Base-by-base conservation (phyloP, 176 grass and related monocot genomes). In the Oropetium thomaeum region DNA sequence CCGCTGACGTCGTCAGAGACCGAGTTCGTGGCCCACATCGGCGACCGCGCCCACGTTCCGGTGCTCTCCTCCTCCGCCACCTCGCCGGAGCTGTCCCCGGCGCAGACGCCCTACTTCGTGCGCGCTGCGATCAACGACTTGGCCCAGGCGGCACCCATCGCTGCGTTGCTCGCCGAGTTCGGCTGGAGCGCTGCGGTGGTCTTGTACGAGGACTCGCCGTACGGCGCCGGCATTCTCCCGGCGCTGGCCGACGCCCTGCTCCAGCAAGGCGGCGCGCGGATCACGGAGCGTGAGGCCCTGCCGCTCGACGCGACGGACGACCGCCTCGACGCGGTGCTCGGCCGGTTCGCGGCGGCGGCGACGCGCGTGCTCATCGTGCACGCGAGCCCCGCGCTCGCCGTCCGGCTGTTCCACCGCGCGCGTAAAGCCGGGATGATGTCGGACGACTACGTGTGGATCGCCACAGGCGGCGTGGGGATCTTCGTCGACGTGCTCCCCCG, bases 301-400 rank as follows among this genome's bases (percentile, higher is more conserved):
- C 58, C 73, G 11, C 1, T 1, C 28, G 38, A 31, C 22, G 80
- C 71, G 1, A 22, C 2, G 26, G 67, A 75, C 4, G 57, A 57
- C 10, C 22, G 17, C 11, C 37, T 96, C 72, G 72, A 84, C 62
- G 8, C 14, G 1, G 5, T 83, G 62, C 86, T 96, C 0, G 28
- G 58, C 75, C 23, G 44, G n/a, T 67, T 92, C 86, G 82, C 49
- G 82, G 58, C 80, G 13, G 79, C 51, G 89, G 63, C 81, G 28
- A 96, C 89, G 41, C 83, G 86, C 8, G 92, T 96, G 43, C 89
- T 96, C 79, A 17, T 96, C 65, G 85, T 96, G 32, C 89, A 96
- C 73, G 75, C 79, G 76, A 19, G 7, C 26, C 0, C 10, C 0
- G 0, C 0, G 4, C 52, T 84, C 0, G 86, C 65, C 44, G 2